phyloP scores from a whole-genome alignment of 1,284 basidiomycete genomes.

The Melanopsichium pennsylvanicum region DNA sequence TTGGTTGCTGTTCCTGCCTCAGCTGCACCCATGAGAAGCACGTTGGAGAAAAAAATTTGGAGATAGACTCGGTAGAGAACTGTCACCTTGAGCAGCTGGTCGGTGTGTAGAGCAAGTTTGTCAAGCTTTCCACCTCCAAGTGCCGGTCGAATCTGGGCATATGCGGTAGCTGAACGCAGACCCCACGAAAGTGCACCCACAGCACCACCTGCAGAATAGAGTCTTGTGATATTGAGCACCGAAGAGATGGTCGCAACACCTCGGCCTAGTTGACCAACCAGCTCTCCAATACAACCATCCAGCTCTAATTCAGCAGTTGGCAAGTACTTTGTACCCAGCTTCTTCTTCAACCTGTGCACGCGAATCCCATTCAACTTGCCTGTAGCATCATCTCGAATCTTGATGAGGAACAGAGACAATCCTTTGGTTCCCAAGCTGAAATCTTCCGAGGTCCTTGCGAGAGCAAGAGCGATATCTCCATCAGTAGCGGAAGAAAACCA shows the following conservation, averaged over 20 bases:
- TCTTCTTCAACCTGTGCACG: slow-evolving; percentile 77
- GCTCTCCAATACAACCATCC: slow-evolving; percentile 73
- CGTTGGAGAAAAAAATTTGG: slow-evolving; percentile 91
- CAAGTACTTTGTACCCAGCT: slow-evolving; percentile 78
- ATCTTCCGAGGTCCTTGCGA: slow-evolving; percentile 72
- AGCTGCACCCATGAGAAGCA: slow-evolving; percentile 83
- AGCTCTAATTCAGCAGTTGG: slow-evolving; percentile 81
- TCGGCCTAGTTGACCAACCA: slow-evolving; percentile 73
- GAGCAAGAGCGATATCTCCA: slow-evolving; percentile 75
- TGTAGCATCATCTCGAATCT: slow-evolving; percentile 30
- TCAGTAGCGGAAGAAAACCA: slow-evolving; percentile 85
- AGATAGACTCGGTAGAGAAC: slow-evolving; percentile 70
- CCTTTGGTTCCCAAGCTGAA: slow-evolving; percentile 64
- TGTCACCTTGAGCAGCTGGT: slow-evolving; percentile 69
- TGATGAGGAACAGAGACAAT: slow-evolving; percentile 71
- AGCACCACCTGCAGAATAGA: slow-evolving; percentile 43
- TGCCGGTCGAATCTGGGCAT: slow-evolving; percentile 65
- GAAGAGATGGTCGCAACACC: slow-evolving; percentile 77
- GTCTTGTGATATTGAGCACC: slow-evolving; percentile 71
- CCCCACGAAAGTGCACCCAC: slow-evolving; percentile 41
- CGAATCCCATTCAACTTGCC: slow-evolving; percentile 74
- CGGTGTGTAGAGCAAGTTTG: slow-evolving; percentile 51
- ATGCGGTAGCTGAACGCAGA: slow-evolving; percentile 40
- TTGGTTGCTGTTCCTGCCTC: slow-evolving; percentile 95
- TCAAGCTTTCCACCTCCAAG: slow-evolving; percentile 74